phyloP scores from a whole-genome alignment of 169 alveolate genomes.

The Plasmodium malariae region DNA sequence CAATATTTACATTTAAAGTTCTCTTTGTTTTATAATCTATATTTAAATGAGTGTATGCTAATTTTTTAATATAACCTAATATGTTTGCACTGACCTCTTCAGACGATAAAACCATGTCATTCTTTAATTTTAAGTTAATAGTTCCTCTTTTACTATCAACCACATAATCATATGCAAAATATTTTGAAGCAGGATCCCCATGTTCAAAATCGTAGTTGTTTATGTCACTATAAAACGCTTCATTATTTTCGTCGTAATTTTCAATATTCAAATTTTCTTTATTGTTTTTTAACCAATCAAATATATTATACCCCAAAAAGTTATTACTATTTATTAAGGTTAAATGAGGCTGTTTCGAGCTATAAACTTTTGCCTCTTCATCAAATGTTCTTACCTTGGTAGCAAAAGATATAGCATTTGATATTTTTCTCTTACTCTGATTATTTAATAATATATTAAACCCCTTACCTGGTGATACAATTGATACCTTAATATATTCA shows the following conservation, averaged over 20 bases:
- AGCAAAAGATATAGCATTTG: constrained; percentile 81
- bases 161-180: constrained; percentile 68
- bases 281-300: constrained; percentile 35
- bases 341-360: constrained; percentile 58
- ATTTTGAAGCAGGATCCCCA: constrained; percentile 30
- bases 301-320: constrained; percentile 42
- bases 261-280: constrained; percentile 39
- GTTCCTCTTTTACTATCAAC: constrained; percentile 72
- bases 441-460: constrained; percentile 84
- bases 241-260: constrained; percentile 56
- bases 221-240: constrained; percentile 27
- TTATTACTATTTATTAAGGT: constrained; percentile 68
- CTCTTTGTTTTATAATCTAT: constrained; percentile 75
- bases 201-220: constrained; percentile 33
- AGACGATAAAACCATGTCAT: constrained; percentile 79
- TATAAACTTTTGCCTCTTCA: constrained; percentile 79
- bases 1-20: constrained; percentile 47
- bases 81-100: constrained; percentile 85
- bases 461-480: constrained; percentile 84
- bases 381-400: constrained; percentile 81
- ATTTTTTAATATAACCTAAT: constrained; percentile 80
- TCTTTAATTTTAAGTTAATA: constrained; percentile 77
- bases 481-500: constrained; percentile 85
- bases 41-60: constrained; percentile 79
- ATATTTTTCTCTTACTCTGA: constrained; percentile 85